Base-by-base conservation (phyloP, 2,329 filamentous ascomycete species). In the Ophiostoma piceae region DNA sequence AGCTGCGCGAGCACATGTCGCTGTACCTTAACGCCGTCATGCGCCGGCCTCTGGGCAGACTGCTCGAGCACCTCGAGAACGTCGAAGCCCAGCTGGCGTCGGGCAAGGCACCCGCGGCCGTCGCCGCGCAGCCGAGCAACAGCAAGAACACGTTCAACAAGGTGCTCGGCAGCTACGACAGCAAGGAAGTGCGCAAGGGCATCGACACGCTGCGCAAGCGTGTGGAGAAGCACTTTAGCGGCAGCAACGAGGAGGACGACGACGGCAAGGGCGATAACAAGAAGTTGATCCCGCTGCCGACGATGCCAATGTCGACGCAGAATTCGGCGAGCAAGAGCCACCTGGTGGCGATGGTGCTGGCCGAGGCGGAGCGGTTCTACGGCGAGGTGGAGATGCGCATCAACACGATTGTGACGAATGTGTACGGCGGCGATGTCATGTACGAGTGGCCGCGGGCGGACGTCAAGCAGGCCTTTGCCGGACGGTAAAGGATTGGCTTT, bases 191-290 rank as follows among this genome's bases (percentile, higher is more conserved):
- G 62, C 87, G 91, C 73, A 93, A 94, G 77, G 94, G 94, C n/a
- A 90, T 97, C 74, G 92, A 97, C 76, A 87, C 92, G 69, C 83
- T 98, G 74, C 90, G 90, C 76, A 97, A 96, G 82, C 87, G 94
- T 67, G 92, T 98, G 0, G 94, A 98, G 80, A 99, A 98, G 82
- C 94, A 98, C 79, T 98, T 98, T 83, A 92, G 92, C 62, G 92
- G 96, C 74, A 91, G 89, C 5, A 92, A 96, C 74, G 67, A 69
- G 39, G 70, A 71, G 26, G 64, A 68, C 47, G 67, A 35, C 14
- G 67, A 37, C 6, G 26, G 26, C 22, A 39, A 65, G 62, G 62
- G 41, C 6, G 37, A 39, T 22, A 39, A 29, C 35, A 43, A 43
- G 65, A n/a, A 14, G 65, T 11, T 29, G 65, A 39, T 37, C 29